A percentile compares a stretch with the other conserved stretches of the same genome.
Conservation (phyloP, 176 grass and related monocot species). For the Otatea glauca region DNA sequence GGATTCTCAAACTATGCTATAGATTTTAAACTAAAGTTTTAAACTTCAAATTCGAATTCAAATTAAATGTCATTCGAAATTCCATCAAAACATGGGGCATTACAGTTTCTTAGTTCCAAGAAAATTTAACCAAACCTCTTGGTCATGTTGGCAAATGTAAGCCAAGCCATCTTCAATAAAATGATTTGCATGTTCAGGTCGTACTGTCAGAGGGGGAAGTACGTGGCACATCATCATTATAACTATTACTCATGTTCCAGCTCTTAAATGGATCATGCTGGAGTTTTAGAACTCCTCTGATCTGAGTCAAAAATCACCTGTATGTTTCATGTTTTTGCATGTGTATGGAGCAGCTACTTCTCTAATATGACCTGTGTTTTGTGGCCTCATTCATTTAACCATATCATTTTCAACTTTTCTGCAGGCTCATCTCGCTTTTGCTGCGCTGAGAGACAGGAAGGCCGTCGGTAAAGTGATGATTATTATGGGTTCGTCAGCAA, state of each 20-base stretch:
- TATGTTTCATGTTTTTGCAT: background rate
- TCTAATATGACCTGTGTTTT: background rate
- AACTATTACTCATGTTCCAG: background rate
- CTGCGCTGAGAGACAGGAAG: conserved; percentile 85
- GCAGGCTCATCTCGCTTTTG: conserved; percentile 85
- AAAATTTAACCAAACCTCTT: background rate
- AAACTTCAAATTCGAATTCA: no score
- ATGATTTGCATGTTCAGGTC: background rate
- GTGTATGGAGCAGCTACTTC: background rate
- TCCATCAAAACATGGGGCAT: no score
- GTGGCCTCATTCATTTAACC: background rate
- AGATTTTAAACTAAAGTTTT: no score
- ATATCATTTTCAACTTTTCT: conserved; percentile 15
- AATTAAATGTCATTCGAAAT: no score
- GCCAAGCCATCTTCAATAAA: background rate
- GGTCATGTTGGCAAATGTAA: background rate
- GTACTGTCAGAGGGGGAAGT: background rate
- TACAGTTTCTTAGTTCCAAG: background rate
- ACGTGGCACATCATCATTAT: no score
- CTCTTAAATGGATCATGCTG: background rate
- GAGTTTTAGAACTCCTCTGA: background rate
- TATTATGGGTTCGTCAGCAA: conserved; percentile 52
- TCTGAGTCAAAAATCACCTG: background rate
- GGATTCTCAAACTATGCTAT: no score
- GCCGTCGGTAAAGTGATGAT: conserved; percentile 85